These are phyloP conservation scores for Tetrapisispora arboricola DNA, from an alignment of 805 yeast genomes.

Conservation along the genomic window DNA sequence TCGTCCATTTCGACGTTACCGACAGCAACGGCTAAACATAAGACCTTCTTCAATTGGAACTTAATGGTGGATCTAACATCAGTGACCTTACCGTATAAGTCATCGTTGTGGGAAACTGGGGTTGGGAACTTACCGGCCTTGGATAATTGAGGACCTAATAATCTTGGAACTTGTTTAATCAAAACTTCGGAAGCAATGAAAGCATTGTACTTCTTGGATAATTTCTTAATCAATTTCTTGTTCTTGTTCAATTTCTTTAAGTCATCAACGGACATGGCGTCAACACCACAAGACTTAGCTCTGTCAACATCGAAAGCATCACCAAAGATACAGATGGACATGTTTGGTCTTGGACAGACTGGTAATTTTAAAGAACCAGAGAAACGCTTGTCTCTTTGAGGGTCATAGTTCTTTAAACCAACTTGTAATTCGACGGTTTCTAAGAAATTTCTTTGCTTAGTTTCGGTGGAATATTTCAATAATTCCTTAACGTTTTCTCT, in stretches of 20 bases:
- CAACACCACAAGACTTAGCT: slow-evolving; percentile 98
- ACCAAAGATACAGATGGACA: slow-evolving; percentile 99
- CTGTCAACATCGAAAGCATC: slow-evolving; percentile 99
- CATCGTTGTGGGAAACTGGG: slow-evolving; percentile 99
- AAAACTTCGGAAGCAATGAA: slow-evolving; percentile 98
- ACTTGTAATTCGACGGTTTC: slow-evolving; percentile 99
- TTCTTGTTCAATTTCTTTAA: slow-evolving; percentile 99
- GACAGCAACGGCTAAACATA: slow-evolving; percentile 98
- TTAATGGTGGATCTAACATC: slow-evolving; percentile 99
- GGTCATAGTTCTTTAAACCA: slow-evolving; percentile 99
- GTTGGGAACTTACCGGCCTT: slow-evolving; percentile 99
- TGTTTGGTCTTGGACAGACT: slow-evolving; percentile 99
- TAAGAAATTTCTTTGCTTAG: slow-evolving; percentile 99
- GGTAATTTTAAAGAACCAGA: slow-evolving; percentile 98
- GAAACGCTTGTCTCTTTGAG: slow-evolving; percentile 99
- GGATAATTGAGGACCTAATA: slow-evolving; percentile 99
- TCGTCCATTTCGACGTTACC: slow-evolving; percentile 99
- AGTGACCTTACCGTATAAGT: slow-evolving; percentile 86
- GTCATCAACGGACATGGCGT: slow-evolving; percentile 99
- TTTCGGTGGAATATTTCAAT: slow-evolving; percentile 79
- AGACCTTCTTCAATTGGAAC: slow-evolving; percentile 99
- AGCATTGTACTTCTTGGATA: slow-evolving; percentile 99
- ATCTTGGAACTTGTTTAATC: slow-evolving; percentile 99
- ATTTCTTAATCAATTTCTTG: slow-evolving; percentile 99
- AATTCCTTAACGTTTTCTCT: slow-evolving; percentile 94